Evolutionary conservation across 2,329 filamentous ascomycete species (phyloP), one percentile per base, ranked within the genome.

Genomic region (Rhinocladiella similis): DNA sequence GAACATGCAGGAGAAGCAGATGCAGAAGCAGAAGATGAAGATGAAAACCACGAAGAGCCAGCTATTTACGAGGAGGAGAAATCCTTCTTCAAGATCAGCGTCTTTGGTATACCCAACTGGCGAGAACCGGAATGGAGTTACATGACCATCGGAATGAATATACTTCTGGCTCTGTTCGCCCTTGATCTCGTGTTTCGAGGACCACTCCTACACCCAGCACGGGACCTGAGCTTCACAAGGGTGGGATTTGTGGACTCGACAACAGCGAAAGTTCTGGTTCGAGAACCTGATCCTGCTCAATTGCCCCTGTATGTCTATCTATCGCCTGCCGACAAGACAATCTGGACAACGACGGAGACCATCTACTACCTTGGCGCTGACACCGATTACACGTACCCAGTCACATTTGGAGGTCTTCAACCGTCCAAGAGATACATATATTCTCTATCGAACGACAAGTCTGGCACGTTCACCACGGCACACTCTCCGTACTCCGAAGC

Each of bases 241-340:
- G 77, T 96, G 14, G 94, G 94, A 22, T 93, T 93, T 70, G 87
- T 97, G 25, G 96, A 91, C 3, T 83, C 89, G 16, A 83, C 80
- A 0, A 87, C 87, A 54, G 94, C 91, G 19, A 91, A 85, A 59
- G 80, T 99, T 38, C 76, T 99, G 25, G 79, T 99, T 46, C 84
- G 94, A 55, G 94, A 97, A 71, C 91, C 94, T 1, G 83, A 96
- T 64, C 79, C 83, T 50, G 70, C 81, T 33, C 85, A 88, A 65
- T 82, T 96, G 69, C 91, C 92, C 0, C 74, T 96, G n/a, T 85
- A 80, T 1, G 76, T 94, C 9, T 86, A 89, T 49, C 85, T 83
- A 62, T 52, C 66, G 16, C 59, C 62, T 1, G 57, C 63, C 16
- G 46, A 71, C 59, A 10, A 50, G 61, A 62, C 57, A 0, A 67